Conservation (phyloP, 768 basidiomycete species). For the Amanita subjunquillea region DNA sequence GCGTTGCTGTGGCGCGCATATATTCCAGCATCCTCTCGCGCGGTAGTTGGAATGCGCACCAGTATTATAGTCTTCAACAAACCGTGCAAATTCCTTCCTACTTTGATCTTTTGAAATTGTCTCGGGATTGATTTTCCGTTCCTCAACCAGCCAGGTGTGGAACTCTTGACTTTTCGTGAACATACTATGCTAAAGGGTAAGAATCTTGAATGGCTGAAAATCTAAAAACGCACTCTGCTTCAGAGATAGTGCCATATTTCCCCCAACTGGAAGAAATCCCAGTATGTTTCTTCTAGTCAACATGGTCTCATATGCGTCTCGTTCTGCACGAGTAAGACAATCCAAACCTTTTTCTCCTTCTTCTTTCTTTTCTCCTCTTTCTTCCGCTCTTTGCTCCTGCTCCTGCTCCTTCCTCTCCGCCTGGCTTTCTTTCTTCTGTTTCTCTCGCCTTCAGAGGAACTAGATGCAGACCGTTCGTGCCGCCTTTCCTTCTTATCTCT, state of each 20-base stretch:
- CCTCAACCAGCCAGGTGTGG: conserved; percentile 87
- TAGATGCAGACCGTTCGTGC: conserved; percentile 22
- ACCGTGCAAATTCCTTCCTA: conserved; percentile 76
- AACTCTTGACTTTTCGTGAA: conserved; percentile 82
- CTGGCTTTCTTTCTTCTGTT: conserved; percentile 29
- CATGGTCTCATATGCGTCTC: neutral
- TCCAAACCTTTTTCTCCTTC: conserved; percentile 64
- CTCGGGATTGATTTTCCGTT: conserved; percentile 86
- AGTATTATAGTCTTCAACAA: conserved; percentile 79
- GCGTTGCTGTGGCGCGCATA: conserved; percentile 48
- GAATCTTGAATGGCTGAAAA: neutral
- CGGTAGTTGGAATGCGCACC: conserved; percentile 28
- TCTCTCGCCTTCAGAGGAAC: conserved; percentile 28
- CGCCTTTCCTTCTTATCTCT: conserved; percentile 13
- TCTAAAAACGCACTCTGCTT: conserved; percentile 55
- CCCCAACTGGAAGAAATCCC: conserved; percentile 71
- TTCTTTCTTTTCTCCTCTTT: conserved; percentile 41
- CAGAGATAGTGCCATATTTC: conserved; percentile 79
- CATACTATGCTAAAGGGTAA: conserved; percentile 37
- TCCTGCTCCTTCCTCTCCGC: conserved; percentile 30
- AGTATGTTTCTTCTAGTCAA: conserved; percentile 39
- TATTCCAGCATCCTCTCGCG: too few species aligned
- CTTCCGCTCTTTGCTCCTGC: conserved; percentile 32
- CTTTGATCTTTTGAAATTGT: conserved; percentile 77
- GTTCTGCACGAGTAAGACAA: neutral